Evolutionary conservation across 225 moss, liverwort and hornwort species (phyloP).

Genomic region (Polytrichum formosum): DNA sequence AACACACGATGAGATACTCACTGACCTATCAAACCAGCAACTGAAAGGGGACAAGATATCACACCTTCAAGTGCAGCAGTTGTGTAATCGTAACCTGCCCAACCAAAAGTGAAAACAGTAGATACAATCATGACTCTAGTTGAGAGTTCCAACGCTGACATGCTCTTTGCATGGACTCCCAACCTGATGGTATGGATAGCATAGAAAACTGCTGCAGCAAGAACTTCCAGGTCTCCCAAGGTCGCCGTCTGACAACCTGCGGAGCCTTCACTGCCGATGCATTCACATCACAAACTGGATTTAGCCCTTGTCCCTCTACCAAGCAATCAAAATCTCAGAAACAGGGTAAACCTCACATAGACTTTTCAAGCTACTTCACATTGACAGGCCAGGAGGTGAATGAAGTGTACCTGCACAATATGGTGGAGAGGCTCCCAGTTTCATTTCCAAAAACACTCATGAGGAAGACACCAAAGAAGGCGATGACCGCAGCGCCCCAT

Average conservation of each 20-base stretch:
- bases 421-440: slow-evolving; percentile 41
- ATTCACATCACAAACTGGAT: not conserved
- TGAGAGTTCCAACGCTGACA: slow-evolving; percentile 45
- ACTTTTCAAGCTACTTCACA: too few relatives aligned
- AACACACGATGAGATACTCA: not conserved
- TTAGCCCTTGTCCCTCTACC: not conserved
- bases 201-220: slow-evolving; percentile 46
- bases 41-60: not conserved
- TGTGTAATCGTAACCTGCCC: slow-evolving; percentile 42
- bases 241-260: slow-evolving; percentile 35
- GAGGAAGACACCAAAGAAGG: slow-evolving; percentile 46
- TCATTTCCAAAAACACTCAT: slow-evolving; percentile 47
- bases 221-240: slow-evolving; percentile 44
- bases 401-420: slow-evolving; percentile 47
- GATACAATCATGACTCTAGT: slow-evolving; percentile 54
- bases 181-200: slow-evolving; percentile 49
- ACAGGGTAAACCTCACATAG: too few relatives aligned
- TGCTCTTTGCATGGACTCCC: slow-evolving; percentile 44
- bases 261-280: slow-evolving; percentile 35
- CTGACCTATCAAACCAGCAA: not conserved
- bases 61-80: slow-evolving; percentile 41
- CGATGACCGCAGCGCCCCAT: slow-evolving; percentile 54
- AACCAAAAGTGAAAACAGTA: slow-evolving; percentile 32
- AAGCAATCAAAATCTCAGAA: too few relatives aligned
- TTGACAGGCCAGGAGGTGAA: too few relatives aligned